A percentile compares a stretch with the other conserved stretches of the same genome.
phyloP scores from a whole-genome alignment of 2,329 filamentous ascomycete genomes.

The Colletotrichum sp. region DNA sequence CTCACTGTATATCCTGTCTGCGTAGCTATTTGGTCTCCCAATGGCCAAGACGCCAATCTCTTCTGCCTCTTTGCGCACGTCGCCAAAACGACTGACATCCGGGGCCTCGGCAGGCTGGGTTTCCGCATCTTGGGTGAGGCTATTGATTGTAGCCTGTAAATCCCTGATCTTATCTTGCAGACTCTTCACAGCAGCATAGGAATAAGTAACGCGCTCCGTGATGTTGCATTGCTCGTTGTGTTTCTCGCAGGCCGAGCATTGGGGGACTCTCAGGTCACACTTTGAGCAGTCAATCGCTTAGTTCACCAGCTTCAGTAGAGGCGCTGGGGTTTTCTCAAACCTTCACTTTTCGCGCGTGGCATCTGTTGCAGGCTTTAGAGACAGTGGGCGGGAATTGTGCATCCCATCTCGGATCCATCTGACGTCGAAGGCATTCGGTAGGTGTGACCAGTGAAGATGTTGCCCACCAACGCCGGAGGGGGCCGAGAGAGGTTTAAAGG shows the following conservation, averaged over 20 bases:
- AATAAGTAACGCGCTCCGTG: conserved; percentile 23
- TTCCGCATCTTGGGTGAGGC: not conserved
- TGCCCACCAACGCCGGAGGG: not conserved
- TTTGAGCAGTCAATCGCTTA: not conserved
- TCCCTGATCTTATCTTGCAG: conserved; percentile 6
- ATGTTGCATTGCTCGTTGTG: conserved; percentile 23
- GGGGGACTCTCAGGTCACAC: conserved; percentile 32
- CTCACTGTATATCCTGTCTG: conserved; percentile 25
- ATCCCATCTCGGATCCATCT: conserved; percentile 9
- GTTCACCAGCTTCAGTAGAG: not conserved
- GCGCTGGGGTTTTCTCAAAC: conserved; percentile 19
- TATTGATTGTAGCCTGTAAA: conserved; percentile 3
- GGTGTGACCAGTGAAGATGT: not conserved
- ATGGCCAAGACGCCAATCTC: conserved; percentile 26
- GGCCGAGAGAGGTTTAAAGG: not conserved
- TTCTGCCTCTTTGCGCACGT: conserved; percentile 26
- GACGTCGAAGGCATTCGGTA: not conserved
- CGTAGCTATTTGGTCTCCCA: conserved; percentile 18
- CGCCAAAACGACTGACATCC: not conserved
- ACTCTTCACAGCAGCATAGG: conserved; percentile 13
- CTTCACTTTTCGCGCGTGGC: conserved; percentile 23
- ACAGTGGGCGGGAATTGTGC: conserved; percentile 3
- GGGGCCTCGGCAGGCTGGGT: not conserved
- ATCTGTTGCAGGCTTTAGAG: conserved; percentile 21
- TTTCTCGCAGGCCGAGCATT: conserved; percentile 14